Conservation (phyloP, 768 basidiomycete genomes). For the Tricholoma furcatifolium region DNA sequence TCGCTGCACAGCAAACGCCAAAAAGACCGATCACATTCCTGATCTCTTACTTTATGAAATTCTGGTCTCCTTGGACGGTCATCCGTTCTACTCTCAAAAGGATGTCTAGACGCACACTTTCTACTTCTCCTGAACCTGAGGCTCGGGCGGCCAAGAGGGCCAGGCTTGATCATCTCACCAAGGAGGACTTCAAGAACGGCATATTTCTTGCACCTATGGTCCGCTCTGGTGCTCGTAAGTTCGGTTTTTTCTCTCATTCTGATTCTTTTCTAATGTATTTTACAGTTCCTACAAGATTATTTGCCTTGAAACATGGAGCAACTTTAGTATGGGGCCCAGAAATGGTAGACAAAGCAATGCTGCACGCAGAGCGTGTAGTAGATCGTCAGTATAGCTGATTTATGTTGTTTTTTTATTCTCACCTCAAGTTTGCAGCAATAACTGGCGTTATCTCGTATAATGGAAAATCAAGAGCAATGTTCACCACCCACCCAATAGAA, state of each 20-base stretch:
- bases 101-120: slow-evolving; percentile 56
- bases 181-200: slow-evolving; percentile 82
- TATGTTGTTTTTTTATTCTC: not conserved
- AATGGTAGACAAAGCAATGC: slow-evolving; percentile 92
- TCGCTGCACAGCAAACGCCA: no score
- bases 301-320: slow-evolving; percentile 90
- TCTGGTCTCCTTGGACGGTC: slow-evolving; percentile 4
- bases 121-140: slow-evolving; percentile 45
- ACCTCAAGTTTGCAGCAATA: slow-evolving; percentile 43
- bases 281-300: slow-evolving; percentile 80
- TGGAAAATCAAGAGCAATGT: slow-evolving; percentile 83
- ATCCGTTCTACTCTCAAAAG: slow-evolving; percentile 3
- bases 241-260: slow-evolving; percentile 12
- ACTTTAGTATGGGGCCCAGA: slow-evolving; percentile 97
- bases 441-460: slow-evolving; percentile 89
- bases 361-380: slow-evolving; percentile 79
- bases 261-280: slow-evolving; percentile 13
- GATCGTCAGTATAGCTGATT: slow-evolving; percentile 81
- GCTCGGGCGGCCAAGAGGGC: slow-evolving; percentile 53
- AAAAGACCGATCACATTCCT: not conserved
- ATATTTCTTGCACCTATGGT: slow-evolving; percentile 99
- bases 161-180: slow-evolving; percentile 56
- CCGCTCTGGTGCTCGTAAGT: slow-evolving; percentile 83
- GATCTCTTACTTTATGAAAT: slow-evolving; percentile 13
- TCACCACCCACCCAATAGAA: slow-evolving; percentile 91